Conservation (phyloP, 768 basidiomycete species). For the Coprinopsis sp. region DNA sequence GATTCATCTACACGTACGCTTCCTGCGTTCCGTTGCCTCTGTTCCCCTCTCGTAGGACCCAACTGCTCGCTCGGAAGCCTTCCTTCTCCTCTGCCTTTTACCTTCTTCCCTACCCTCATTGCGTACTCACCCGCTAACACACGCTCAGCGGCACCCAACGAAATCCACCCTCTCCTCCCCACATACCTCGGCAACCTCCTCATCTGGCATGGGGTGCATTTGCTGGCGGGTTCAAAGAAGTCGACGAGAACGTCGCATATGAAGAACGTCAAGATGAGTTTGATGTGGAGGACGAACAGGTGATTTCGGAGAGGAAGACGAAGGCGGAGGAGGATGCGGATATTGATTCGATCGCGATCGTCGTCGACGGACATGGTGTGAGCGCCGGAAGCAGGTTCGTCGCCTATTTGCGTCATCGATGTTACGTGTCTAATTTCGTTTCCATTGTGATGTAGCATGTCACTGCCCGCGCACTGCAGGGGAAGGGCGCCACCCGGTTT, state of each 20-base stretch:
- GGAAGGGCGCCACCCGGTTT: too few species aligned
- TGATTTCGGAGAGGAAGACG: constrained; percentile 69
- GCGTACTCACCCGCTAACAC: neutral
- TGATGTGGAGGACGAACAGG: constrained; percentile 93
- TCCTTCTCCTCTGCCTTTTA: too few species aligned
- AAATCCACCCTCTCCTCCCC: constrained; percentile 68
- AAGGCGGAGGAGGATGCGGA: constrained; percentile 78
- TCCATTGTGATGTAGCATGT: too few species aligned
- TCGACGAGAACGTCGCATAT: constrained; percentile 98
- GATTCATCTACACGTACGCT: constrained; percentile 82
- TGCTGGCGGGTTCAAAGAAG: constrained; percentile 96
- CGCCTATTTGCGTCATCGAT: too few species aligned
- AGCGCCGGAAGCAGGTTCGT: too few species aligned
- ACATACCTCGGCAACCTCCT: constrained; percentile 80
- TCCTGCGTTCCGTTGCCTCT: too few species aligned
- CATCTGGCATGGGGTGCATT: constrained; percentile 98
- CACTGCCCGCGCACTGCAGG: too few species aligned
- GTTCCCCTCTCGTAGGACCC: too few species aligned
- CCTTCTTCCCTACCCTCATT: neutral
- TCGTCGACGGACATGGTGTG: too few species aligned
- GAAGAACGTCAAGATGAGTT: constrained; percentile 96
- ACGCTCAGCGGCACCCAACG: constrained; percentile 65
- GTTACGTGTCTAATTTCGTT: too few species aligned
- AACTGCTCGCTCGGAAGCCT: too few species aligned
- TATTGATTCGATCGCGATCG: constrained; percentile 42